Evolutionary conservation across 768 basidiomycete species (phyloP).

Genomic region (Leccinum obscurum): DNA sequence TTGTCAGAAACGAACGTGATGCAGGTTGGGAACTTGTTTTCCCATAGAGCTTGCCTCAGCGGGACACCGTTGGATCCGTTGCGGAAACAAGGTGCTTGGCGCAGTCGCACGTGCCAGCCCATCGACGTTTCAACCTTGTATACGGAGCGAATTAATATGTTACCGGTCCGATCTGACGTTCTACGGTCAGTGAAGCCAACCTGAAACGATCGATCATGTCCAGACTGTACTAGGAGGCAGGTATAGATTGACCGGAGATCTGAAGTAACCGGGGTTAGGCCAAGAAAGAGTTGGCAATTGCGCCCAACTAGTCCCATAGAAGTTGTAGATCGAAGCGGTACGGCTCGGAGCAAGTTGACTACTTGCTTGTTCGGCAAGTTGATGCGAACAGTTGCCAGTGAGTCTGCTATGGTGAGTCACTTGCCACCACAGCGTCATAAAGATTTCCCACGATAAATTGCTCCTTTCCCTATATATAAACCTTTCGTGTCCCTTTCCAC

Average conservation of each 20-base stretch:
- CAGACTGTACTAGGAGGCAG: neutral
- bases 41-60: neutral
- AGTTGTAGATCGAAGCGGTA: too few relatives aligned
- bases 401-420: too few relatives aligned
- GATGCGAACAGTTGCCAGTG: too few relatives aligned
- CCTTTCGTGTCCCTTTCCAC: neutral
- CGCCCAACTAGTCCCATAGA: too few relatives aligned
- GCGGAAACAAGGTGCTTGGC: neutral
- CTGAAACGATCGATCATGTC: conserved; percentile 8
- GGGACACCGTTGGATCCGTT: conserved; percentile 4
- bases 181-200: neutral
- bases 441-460: conserved; percentile 22
- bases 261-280: neutral
- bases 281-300: too few relatives aligned
- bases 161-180: neutral
- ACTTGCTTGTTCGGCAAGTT: too few relatives aligned
- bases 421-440: neutral
- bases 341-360: too few relatives aligned
- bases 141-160: neutral
- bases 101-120: neutral
- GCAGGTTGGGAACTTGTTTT: too few relatives aligned
- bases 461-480: conserved; percentile 19
- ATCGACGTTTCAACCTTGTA: conserved; percentile 3
- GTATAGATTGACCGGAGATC: neutral
- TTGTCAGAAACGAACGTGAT: neutral